These are phyloP conservation scores for Zoysia pacifica DNA, from an alignment of 176 grass and related monocot species.

Conservation along the genomic window DNA sequence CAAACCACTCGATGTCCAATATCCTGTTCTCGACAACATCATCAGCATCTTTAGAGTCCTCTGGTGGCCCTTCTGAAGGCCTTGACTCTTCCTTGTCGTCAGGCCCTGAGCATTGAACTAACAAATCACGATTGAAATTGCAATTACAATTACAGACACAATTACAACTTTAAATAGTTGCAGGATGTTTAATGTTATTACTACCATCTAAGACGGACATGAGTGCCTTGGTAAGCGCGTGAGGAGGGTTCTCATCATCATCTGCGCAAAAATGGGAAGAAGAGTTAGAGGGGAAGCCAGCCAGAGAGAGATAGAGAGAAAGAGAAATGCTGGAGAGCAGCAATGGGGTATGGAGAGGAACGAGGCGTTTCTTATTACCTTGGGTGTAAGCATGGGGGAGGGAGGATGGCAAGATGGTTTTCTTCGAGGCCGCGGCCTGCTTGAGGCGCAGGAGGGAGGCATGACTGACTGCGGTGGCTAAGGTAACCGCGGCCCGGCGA, in stretches of 20 bases:
- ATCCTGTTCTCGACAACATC: conserved; percentile 40
- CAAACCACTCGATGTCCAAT: conserved; percentile 61
- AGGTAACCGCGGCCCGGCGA: conserved; percentile 10
- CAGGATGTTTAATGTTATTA: neutral
- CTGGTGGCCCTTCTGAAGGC: neutral
- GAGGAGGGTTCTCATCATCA: conserved; percentile 5
- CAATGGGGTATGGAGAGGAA: neutral
- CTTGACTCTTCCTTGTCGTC: conserved; percentile 13
- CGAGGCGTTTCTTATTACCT: conserved; percentile 21
- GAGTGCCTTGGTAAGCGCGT: conserved; percentile 42
- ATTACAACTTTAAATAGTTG: neutral
- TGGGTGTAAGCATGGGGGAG: conserved; percentile 23
- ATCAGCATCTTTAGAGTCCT: conserved; percentile 26
- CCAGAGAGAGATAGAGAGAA: neutral
- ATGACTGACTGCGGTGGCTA: conserved; percentile 28
- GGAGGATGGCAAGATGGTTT: conserved; percentile 22
- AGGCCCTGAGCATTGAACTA: conserved; percentile 32
- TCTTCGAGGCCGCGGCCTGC: conserved; percentile 45
- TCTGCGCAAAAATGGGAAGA: conserved; percentile 14
- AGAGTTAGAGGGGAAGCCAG: neutral
- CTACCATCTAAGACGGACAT: conserved; percentile 47
- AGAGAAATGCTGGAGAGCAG: neutral
- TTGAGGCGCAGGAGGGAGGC: conserved; percentile 51
- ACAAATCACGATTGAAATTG: neutral
- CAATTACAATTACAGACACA: neutral